A percentile compares a stretch with the other conserved stretches of the same genome.
Evolutionary conservation across 1,284 basidiomycete species (phyloP).

Genomic region (Tilletia caries): DNA sequence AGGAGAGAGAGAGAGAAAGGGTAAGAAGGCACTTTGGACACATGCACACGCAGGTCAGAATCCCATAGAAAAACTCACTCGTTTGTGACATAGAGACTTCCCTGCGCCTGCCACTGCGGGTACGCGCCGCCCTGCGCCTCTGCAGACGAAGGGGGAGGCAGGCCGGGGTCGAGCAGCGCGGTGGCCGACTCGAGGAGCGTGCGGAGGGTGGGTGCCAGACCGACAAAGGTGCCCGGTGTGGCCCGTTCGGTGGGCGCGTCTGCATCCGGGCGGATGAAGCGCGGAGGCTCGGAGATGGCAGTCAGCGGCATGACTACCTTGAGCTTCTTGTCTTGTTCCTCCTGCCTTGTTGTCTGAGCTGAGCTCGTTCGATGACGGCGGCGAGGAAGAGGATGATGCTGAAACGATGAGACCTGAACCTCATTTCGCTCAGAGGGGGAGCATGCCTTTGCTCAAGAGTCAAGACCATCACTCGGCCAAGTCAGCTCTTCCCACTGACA

Average conservation of each 20-base stretch:
- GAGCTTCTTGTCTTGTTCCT: too few species aligned
- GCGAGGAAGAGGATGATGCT: neutral
- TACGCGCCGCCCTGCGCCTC: neutral
- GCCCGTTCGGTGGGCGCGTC: constrained; percentile 2
- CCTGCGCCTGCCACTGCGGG: neutral
- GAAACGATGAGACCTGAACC: neutral
- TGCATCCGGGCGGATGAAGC: neutral
- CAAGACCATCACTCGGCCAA: too few species aligned
- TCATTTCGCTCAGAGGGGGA: neutral
- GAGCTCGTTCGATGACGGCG: neutral
- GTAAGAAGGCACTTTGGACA: too few species aligned
- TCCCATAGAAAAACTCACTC: neutral
- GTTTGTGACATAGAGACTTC: constrained; percentile 2
- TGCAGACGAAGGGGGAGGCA: neutral
- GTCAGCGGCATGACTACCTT: neutral
- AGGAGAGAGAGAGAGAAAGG: neutral
- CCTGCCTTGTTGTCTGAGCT: neutral
- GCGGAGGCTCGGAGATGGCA: neutral
- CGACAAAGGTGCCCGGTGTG: constrained; percentile 10
- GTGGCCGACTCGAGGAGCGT: neutral
- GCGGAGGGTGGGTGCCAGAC: neutral
- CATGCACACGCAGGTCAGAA: neutral
- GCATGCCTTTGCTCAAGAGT: too few species aligned
- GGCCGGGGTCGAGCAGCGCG: neutral
- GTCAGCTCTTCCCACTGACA: too few species aligned